These are phyloP conservation scores for Phytophthora cajani DNA, from an alignment of 352 stramenopile species.

Conservation along the genomic window DNA sequence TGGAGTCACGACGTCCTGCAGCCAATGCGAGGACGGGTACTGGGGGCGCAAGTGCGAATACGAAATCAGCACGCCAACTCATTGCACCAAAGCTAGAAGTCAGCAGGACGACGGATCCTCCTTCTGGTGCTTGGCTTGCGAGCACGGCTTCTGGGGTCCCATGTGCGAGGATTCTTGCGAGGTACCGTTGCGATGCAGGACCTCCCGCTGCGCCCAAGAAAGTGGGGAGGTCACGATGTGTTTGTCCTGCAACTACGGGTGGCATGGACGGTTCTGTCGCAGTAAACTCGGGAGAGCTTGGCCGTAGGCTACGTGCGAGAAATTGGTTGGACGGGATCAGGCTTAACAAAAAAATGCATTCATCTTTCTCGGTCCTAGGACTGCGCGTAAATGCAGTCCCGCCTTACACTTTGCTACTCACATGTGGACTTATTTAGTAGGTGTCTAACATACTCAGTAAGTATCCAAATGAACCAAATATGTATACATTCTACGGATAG, in stretches of 20 bases:
- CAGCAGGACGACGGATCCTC: not conserved
- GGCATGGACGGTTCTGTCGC: not conserved
- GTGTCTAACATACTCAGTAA: too few species aligned
- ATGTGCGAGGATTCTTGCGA: not conserved
- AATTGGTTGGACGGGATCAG: too few species aligned
- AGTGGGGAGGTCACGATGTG: not conserved
- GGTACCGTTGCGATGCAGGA: not conserved
- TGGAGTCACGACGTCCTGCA: not conserved
- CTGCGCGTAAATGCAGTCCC: too few species aligned
- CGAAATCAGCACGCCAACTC: not conserved
- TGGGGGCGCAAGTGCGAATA: not conserved
- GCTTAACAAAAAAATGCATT: too few species aligned
- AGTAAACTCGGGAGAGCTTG: not conserved
- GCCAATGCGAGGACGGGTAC: not conserved
- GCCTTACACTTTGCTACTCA: too few species aligned
- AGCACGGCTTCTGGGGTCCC: not conserved
- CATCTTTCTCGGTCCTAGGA: too few species aligned
- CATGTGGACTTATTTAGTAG: too few species aligned
- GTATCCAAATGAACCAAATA: not conserved
- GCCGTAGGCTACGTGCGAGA: not conserved
- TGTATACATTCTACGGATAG: not conserved
- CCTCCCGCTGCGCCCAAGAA: constrained; percentile 1
- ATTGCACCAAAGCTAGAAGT: not conserved
- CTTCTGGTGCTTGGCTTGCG: not conserved
- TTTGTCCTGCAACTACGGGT: constrained; percentile 2